Base-by-base conservation (phyloP, 768 basidiomycete species). In the Phaeotremella skinneri region DNA sequence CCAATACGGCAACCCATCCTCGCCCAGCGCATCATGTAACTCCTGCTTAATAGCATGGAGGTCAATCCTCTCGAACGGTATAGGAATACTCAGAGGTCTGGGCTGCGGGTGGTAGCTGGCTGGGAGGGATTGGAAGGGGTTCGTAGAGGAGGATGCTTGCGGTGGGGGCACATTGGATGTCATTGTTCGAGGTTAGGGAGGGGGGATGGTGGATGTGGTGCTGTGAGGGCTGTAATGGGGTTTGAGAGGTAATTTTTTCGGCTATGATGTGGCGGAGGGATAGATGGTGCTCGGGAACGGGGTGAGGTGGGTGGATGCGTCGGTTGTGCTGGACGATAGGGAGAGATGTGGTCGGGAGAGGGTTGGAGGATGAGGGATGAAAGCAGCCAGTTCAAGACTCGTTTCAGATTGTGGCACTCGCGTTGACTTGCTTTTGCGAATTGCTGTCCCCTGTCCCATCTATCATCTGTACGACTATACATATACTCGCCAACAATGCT, bases 1-100 rank as follows among this genome's bases (percentile, higher is more conserved):
- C 72, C 72, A 73, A 43, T 73, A 73, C n/a, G 69, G 61, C 60
- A 73, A 39, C 2, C 72, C 72, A 62, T 70, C 55, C 52, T 68
- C 69, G 2, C 72, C 72, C 16, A 73, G 50, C 26, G 49, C 72
- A 66, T 73, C 72, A 52, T 73, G 72, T n/a, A 73, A 52, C 54
- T 73, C 67, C 59, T 73, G 69, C 59, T 73, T 73, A 61, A 73
- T 67, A 0, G 59, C 43, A 25, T 65, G 67, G 0, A 59, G 66
- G 39, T 73, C 72, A 7, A 61, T 45, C 21, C 68, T 29, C 17
- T 61, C 51, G 32, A 69, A 63, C 17, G 64, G 64, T 52, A 57
- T 52, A 16, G 39, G 30, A 31, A 16, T 31, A 30, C 52, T 16
- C 26, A 47, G 27, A 48, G 37, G 57, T n/a, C 26, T 27, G 14